phyloP scores from a whole-genome alignment of 2,329 filamentous ascomycete genomes.

The Clonostachys solani region DNA sequence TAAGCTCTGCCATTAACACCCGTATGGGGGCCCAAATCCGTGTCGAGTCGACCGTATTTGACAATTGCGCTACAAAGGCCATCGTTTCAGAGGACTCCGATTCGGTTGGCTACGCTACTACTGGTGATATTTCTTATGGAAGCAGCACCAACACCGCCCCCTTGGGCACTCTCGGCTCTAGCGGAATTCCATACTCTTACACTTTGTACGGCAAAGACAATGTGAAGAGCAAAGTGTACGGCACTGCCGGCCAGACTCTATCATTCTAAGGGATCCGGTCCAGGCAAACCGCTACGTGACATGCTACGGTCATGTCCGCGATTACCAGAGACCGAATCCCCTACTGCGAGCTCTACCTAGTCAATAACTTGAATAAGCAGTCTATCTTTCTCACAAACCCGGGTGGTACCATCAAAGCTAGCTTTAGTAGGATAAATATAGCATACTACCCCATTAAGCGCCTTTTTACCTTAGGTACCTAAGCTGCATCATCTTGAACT shows the following conservation, averaged over 20 bases:
- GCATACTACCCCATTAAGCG: no score
- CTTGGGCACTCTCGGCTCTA: slow-evolving; percentile 2
- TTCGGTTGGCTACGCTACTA: slow-evolving; percentile 28
- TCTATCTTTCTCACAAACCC: no score
- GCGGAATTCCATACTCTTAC: slow-evolving; percentile 4
- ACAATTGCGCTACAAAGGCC: slow-evolving; percentile 21
- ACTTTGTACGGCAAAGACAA: background rate
- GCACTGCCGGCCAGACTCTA: slow-evolving; percentile 1
- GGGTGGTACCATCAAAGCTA: no score
- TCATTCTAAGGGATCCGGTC: no score
- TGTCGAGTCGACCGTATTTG: slow-evolving; percentile 46
- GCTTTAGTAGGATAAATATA: no score
- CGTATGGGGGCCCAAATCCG: slow-evolving; percentile 46
- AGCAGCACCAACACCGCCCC: slow-evolving; percentile 29
- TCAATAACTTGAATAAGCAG: no score
- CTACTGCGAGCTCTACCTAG: no score
- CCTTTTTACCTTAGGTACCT: no score
- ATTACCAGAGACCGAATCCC: no score
- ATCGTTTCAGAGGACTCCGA: slow-evolving; percentile 29
- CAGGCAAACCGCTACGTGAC: no score
- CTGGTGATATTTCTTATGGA: slow-evolving; percentile 33
- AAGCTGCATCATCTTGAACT: no score
- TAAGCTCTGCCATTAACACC: slow-evolving; percentile 44
- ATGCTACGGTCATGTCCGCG: no score
- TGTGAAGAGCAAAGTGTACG: slow-evolving; percentile 1